phyloP scores from a whole-genome alignment of 352 stramenopile species.

The Phytophthora brassicae region DNA sequence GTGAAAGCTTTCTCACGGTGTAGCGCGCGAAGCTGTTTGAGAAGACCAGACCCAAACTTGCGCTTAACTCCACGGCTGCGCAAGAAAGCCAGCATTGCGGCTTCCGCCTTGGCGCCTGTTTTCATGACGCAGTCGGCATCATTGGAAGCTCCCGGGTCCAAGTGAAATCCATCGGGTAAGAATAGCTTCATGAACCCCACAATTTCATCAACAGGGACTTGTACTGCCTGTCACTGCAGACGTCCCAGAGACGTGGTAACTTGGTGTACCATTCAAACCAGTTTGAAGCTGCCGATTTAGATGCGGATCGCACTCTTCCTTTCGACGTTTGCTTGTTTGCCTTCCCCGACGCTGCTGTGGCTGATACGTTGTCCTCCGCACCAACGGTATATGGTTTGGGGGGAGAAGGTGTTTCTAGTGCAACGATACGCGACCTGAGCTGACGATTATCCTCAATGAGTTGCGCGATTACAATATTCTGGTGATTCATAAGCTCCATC shows the following conservation, averaged over 20 bases:
- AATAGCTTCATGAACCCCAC: constrained; percentile 38
- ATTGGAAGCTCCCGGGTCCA: constrained; percentile 1
- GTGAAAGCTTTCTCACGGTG: background rate
- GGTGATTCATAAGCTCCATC: background rate
- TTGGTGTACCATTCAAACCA: constrained; percentile 34
- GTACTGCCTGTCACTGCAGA: constrained; percentile 3
- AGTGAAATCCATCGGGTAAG: constrained; percentile 13
- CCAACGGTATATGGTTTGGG: background rate
- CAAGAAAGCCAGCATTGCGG: background rate
- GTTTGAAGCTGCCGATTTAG: background rate
- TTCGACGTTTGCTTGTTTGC: background rate
- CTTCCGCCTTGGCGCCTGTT: background rate
- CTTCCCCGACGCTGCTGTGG: background rate
- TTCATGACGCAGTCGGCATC: background rate
- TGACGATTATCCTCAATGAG: background rate
- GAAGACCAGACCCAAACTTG: constrained; percentile 4
- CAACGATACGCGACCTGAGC: background rate
- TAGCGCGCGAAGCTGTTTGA: constrained; percentile 5
- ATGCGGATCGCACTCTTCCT: background rate
- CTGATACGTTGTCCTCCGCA: background rate
- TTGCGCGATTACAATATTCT: background rate
- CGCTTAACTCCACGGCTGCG: background rate
- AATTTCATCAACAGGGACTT: constrained; percentile 23
- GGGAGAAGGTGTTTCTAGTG: background rate
- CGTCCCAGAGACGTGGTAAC: constrained; percentile 16